These are phyloP conservation scores for Parietichytrium sp. DNA, from an alignment of 108 stramenopile species.

Conservation along the genomic window DNA sequence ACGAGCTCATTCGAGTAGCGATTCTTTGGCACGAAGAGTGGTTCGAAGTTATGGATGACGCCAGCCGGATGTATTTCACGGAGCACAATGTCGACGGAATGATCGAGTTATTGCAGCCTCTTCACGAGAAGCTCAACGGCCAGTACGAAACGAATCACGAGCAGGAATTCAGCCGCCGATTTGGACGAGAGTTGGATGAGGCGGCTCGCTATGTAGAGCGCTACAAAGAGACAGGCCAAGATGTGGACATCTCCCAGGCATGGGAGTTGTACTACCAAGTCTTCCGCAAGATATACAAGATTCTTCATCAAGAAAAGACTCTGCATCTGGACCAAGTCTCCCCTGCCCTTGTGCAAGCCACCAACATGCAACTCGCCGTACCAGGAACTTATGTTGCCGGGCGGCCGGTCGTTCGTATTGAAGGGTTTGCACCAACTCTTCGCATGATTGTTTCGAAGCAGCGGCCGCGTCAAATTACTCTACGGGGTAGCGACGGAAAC, in stretches of 20 bases:
- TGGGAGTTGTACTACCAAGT: constrained; percentile 96
- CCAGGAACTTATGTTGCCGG: constrained; percentile 84
- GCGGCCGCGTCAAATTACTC: constrained; percentile 89
- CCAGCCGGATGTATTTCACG: constrained; percentile 79
- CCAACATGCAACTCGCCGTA: constrained; percentile 84
- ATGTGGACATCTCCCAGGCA: constrained; percentile 67
- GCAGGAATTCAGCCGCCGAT: constrained; percentile 73
- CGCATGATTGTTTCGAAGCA: constrained; percentile 96
- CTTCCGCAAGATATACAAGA: constrained; percentile 89
- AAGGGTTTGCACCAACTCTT: constrained; percentile 72
- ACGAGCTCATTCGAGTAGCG: constrained; percentile 96
- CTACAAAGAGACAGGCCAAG: constrained; percentile 49
- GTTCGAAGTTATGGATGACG: constrained; percentile 96
- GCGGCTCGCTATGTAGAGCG: constrained; percentile 71
- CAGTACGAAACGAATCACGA: constrained; percentile 77
- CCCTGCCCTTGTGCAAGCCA: constrained; percentile 77
- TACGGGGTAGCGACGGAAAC: constrained; percentile 90
- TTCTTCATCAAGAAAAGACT: constrained; percentile 76
- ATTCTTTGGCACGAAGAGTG: constrained; percentile 98
- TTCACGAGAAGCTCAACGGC: constrained; percentile 77
- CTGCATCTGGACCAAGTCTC: constrained; percentile 84
- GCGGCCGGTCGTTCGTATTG: constrained; percentile 76
- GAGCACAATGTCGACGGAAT: constrained; percentile 91
- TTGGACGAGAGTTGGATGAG: constrained; percentile 73
- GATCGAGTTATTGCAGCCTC: constrained; percentile 76